Conservation (phyloP, 306 rosid genomes). For the Lablab purpureus region DNA sequence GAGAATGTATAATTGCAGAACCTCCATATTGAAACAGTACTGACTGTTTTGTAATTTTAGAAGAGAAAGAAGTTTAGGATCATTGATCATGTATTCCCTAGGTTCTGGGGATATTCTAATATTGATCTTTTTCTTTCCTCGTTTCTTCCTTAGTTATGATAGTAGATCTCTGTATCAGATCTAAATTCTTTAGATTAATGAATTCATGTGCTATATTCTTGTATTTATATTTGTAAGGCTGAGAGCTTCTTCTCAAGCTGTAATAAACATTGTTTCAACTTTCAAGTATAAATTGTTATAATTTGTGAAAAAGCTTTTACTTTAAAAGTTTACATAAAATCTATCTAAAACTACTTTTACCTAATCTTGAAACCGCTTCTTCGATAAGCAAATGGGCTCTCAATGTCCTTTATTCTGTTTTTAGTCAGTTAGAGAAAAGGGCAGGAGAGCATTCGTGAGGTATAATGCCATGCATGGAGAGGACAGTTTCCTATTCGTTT, state of each 20-base stretch:
- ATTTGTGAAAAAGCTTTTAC: neutral
- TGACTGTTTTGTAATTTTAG: neutral
- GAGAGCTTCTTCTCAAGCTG: neutral
- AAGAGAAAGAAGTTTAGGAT: neutral
- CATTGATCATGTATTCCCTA: neutral
- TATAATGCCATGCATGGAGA: neutral
- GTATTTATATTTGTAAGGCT: neutral
- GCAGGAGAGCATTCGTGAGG: slow-evolving; percentile 23
- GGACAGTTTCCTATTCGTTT: neutral
- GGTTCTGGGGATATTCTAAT: neutral
- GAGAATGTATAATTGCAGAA: neutral
- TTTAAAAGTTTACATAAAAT: neutral
- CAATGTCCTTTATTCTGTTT: neutral
- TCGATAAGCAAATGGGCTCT: neutral
- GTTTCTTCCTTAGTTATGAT: neutral
- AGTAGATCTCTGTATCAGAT: neutral
- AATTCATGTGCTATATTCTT: neutral
- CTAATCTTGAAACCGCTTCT: neutral
- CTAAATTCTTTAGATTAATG: neutral
- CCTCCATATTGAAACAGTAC: neutral
- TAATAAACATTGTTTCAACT: neutral
- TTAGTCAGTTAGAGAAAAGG: neutral
- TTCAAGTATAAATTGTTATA: neutral
- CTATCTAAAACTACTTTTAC: neutral
- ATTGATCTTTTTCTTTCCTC: neutral